A percentile compares a stretch with the other conserved stretches of the same genome.
Evolutionary conservation across 345 rosid genomes (phyloP).

Genomic region (Boechera divaricarpa): DNA sequence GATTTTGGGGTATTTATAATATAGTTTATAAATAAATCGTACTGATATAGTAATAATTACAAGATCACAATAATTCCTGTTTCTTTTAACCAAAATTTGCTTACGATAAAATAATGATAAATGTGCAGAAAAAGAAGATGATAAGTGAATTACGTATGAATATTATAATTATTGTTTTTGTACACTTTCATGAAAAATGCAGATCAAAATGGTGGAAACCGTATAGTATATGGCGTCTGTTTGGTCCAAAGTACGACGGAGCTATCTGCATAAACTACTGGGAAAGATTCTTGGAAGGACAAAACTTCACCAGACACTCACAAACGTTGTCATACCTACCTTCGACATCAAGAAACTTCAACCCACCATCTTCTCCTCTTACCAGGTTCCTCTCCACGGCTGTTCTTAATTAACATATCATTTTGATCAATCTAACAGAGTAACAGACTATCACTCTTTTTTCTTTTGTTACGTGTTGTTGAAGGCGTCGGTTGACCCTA

Average conservation of each 20-base stretch:
- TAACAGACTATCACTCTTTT: neutral
- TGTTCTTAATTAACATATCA: neutral
- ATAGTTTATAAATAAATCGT: too few species aligned
- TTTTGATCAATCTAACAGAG: neutral
- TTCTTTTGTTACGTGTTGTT: neutral
- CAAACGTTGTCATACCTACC: constrained; percentile 60
- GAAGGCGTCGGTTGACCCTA: constrained; percentile 41
- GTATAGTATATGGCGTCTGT: too few species aligned
- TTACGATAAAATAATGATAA: too few species aligned
- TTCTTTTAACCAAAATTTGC: too few species aligned
- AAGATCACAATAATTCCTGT: too few species aligned
- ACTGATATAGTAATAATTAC: too few species aligned
- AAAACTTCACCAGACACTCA: constrained; percentile 55
- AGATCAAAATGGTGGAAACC: neutral
- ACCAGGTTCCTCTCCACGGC: constrained; percentile 47
- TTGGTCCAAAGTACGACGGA: constrained; percentile 62
- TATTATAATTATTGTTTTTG: neutral
- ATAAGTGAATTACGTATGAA: too few species aligned
- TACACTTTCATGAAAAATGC: too few species aligned
- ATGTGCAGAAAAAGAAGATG: too few species aligned
- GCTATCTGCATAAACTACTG: constrained; percentile 42
- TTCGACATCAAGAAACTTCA: constrained; percentile 65
- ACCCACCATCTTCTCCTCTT: constrained; percentile 60
- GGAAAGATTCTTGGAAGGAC: constrained; percentile 38
- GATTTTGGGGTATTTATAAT: too few species aligned